Evolutionary conservation across 1,284 basidiomycete genomes (phyloP), one percentile per base, ranked within the genome.

Genomic region (Irpex sp.): DNA sequence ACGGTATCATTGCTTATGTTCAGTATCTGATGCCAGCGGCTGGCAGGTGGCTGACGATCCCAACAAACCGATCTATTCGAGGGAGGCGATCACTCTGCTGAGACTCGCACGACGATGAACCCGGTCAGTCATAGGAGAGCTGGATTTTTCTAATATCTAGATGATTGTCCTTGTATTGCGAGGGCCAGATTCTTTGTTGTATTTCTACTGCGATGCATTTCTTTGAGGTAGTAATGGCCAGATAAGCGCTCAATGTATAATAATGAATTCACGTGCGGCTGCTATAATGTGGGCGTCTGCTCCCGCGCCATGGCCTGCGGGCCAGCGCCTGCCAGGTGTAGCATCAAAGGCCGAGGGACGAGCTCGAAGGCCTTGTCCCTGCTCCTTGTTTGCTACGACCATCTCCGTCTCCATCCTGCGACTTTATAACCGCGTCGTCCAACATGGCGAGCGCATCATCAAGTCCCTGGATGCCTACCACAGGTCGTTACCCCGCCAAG

Each of bases 391-490:
- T 50, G 47, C 56, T 35, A 37, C 57, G 43, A 62, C 61, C 57
- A 64, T 56, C 56, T 17, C 57, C 51, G 36, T 51, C 19, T 47
- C 59, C 39, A 31, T 21, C n/a, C n/a, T 35, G 21, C 39, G n/a
- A 5, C 36, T 36, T 60, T 65, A 47, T 60, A 60, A 50, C 58
- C 53, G 63, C 63, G 43, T 59, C 61, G 49, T 39, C 19, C 59
- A 63, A 59, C 50, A 71, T 70, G 66, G 68, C 69, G 80, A 75
- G 81, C 62, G 73, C 78, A 59, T 70, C 76, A 53, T 73, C 74
- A 58, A 71, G 74, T 65, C 76, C 80, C 26, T 88, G 86, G 86
- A 83, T 82, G 75, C 86, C 86, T 57, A 69, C 79, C 7, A 67
- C 77, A 26, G 88, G 87, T 17, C 75, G 81, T 51, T 81, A 86